Conservation (phyloP, 2,329 filamentous ascomycete species). For the Pleoardoris graminearum region DNA sequence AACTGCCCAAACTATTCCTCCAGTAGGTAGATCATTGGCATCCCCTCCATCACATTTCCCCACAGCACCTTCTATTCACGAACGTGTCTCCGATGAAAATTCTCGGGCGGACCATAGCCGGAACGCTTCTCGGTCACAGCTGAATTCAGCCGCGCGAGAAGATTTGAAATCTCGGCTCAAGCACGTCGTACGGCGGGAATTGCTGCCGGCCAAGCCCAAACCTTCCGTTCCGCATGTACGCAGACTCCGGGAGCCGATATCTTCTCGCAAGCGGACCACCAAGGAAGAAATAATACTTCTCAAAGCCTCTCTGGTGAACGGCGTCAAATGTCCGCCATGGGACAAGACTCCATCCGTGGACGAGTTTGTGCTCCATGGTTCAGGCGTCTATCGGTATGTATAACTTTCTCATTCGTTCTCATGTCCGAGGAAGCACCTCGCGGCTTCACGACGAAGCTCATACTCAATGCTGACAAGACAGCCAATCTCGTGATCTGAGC, state of each 20-base stretch:
- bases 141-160: neutral
- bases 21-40: slow-evolving; percentile 5
- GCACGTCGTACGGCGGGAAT: slow-evolving; percentile 7
- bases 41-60: slow-evolving; percentile 12
- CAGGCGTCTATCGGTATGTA: slow-evolving; percentile 60
- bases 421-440: neutral
- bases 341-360: slow-evolving; percentile 60
- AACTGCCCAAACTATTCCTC: slow-evolving; percentile 13
- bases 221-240: slow-evolving; percentile 32
- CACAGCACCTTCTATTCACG: neutral
- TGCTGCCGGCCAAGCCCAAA: slow-evolving; percentile 5
- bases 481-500: slow-evolving; percentile 69
- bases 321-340: slow-evolving; percentile 85
- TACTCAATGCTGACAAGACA: slow-evolving; percentile 41
- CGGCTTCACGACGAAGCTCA: neutral
- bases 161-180: slow-evolving; percentile 11
- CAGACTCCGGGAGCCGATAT: slow-evolving; percentile 53
- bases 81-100: neutral
- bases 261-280: slow-evolving; percentile 65
- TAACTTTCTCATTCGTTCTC: neutral
- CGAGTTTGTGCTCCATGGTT: slow-evolving; percentile 64
- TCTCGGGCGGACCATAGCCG: neutral
- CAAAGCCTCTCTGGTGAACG: slow-evolving; percentile 78
- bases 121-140: neutral
- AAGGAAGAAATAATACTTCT: slow-evolving; percentile 76